Evolutionary conservation across 192 early-diverging fungal genomes (phyloP), one percentile per base, ranked within the genome.

Genomic region (Linnemannia hyalina): DNA sequence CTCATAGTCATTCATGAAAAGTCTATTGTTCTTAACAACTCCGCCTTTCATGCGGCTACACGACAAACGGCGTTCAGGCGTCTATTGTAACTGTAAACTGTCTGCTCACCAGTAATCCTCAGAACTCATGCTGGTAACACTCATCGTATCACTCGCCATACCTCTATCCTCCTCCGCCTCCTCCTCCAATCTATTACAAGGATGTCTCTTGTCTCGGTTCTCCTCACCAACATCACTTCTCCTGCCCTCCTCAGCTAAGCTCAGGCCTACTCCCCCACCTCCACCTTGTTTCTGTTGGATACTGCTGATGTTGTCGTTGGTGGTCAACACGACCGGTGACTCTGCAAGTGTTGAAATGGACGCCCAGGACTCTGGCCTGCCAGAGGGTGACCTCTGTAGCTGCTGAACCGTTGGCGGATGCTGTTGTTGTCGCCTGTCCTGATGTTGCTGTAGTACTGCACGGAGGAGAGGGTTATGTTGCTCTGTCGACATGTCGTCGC

Each of bases 41-140:
- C 44, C 2, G 11, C 3, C 3, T 40, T 40, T 40, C 38, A 3
- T 40, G 38, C 0, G 44, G 44, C 11, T 13, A 15, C 1, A 49
- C 35, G 35, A 35, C 35, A 49, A 3, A 4, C 16, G 47, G 47
- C 47, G 47, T 18, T 49, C 47, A 15, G 47, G 15, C 16, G 47
- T 49, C 47, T 49, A 16, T 49, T 49, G 47, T 2, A 52, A 52
- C 49, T 52, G 5, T 20, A 3, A 6, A 6, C 49, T 16, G 18
- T 20, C 18, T 22, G 16, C 16, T 75, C 40, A 85, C 82, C 82
- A 85, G 23, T 85, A 85, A 44, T 85, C 82, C 36, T 85, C 82
- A 36, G 82, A 85, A 38, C 82, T 85, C 82, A 85, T 85, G 29
- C 82, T 85, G 18, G 82, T 76, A 10, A 85, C n/a, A 54, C 82